Conservation (phyloP, 1,284 basidiomycete species). For the Earliella scabrosa region DNA sequence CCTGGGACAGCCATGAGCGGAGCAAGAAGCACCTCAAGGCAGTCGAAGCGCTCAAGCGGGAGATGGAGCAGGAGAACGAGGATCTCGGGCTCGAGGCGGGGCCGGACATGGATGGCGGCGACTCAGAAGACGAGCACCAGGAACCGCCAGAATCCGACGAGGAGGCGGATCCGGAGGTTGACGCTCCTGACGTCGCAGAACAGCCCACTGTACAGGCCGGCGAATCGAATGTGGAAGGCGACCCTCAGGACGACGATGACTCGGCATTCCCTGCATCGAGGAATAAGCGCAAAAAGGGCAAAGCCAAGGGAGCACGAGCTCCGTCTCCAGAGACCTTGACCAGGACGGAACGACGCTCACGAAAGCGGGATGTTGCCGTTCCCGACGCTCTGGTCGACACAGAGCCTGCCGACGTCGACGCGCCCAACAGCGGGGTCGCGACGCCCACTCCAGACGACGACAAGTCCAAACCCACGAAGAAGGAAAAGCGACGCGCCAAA, state of each 20-base stretch:
- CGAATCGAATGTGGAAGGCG: not conserved
- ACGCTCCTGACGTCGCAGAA: not conserved
- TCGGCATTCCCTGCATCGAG: slow-evolving; percentile 15
- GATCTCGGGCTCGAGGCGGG: slow-evolving; percentile 49
- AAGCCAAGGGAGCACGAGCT: slow-evolving; percentile 24
- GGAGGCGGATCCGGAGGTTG: not conserved
- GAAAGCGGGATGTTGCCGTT: slow-evolving; percentile 4
- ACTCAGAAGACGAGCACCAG: slow-evolving; percentile 24
- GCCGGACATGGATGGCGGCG: slow-evolving; percentile 18
- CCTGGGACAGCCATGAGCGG: slow-evolving; percentile 96
- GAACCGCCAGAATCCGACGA: not conserved
- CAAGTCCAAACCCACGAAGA: slow-evolving; percentile 59
- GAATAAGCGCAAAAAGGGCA: slow-evolving; percentile 27
- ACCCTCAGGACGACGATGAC: slow-evolving; percentile 22
- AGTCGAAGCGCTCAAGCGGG: slow-evolving; percentile 71
- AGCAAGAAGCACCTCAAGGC: slow-evolving; percentile 96
- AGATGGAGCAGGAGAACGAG: slow-evolving; percentile 82
- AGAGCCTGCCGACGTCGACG: not conserved
- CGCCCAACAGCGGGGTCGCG: not conserved
- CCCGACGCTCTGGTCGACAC: not conserved
- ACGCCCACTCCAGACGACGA: not conserved
- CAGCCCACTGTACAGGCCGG: not conserved
- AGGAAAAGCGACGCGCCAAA: slow-evolving; percentile 78
- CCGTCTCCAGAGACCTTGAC: slow-evolving; percentile 26
- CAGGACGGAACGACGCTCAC: slow-evolving; percentile 21